Base-by-base conservation (phyloP, 768 basidiomycete species). In the Mycena rosella region DNA sequence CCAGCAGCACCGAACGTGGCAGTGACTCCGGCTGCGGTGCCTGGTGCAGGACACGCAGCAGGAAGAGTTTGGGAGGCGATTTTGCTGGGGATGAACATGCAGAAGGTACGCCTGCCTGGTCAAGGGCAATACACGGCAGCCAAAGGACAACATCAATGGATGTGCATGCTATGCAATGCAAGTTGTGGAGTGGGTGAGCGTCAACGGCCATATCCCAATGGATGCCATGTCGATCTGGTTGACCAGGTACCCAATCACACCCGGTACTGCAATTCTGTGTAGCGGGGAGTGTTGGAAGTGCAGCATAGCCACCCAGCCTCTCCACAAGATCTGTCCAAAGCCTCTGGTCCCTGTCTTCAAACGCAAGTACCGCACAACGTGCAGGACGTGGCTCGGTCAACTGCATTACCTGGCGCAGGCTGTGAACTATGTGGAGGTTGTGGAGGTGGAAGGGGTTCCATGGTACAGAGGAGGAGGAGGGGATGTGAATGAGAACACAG, bases 261-360 rank as follows among this genome's bases (percentile, higher is more conserved):
- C 65, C 0, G 64, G 69, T 0, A 59, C 51, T 5, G 32, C 60
- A 4, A 0, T 30, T 3, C 49, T 52, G 0, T 47, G 32, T 27
- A 47, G 22, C 4, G 60, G 54, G 8, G 69, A 67, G 34, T 70
- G 68, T 60, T 70, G 42, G 58, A n/a, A 26, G 1, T 70, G 63
- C 47, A 65, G 64, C 1, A 14, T 26, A 14, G 3, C 0, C 24
- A 27, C 34, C 11, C 7, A 1, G 8, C 47, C 30, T 1, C 17
- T 58, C 8, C 64, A 70, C 24, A 24, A 20, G 14, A 26, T 15
- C 18, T 58, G 61, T 29, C 40, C 51, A 9, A 10, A 27, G 26
- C 57, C 42, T 3, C 24, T 44, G 1, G 48, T 42, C 2, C 59
- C 56, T 11, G 56, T 34, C 26, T 29, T 53, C 22, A 48, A 47